Conservation (phyloP, 345 rosid species). For the Lenwebbia sp. region DNA sequence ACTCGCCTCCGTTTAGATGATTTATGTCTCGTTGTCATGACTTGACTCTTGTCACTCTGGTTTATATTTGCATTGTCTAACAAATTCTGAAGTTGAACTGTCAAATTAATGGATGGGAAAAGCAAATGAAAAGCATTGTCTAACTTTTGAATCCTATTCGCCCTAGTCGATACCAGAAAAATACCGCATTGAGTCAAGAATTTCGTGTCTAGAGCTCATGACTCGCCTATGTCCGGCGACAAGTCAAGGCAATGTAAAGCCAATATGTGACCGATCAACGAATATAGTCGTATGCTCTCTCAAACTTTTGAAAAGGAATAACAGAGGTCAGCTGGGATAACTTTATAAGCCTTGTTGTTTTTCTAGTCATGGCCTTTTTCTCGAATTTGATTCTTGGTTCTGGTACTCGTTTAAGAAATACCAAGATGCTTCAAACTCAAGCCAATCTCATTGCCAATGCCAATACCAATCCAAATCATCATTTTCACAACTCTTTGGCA, state of each 20-base stretch:
- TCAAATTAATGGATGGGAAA: too few relatives aligned
- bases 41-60: background rate
- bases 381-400: background rate
- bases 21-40: background rate
- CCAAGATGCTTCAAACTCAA: background rate
- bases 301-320: background rate
- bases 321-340: background rate
- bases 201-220: background rate
- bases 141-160: background rate
- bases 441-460: background rate
- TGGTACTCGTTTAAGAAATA: background rate
- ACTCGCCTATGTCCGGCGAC: background rate
- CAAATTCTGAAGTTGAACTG: background rate
- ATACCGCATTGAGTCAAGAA: background rate
- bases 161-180: background rate
- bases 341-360: background rate
- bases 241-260: background rate
- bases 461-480: background rate
- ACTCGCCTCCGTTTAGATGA: too few relatives aligned
- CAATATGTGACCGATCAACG: too few relatives aligned
- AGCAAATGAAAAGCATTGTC: background rate
- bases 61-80: background rate
- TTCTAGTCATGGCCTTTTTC: background rate
- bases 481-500: fast-evolving
- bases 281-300: too few relatives aligned